phyloP scores from a whole-genome alignment of 1,139 yeast species.

The Debaryomycetaceae sp. region DNA sequence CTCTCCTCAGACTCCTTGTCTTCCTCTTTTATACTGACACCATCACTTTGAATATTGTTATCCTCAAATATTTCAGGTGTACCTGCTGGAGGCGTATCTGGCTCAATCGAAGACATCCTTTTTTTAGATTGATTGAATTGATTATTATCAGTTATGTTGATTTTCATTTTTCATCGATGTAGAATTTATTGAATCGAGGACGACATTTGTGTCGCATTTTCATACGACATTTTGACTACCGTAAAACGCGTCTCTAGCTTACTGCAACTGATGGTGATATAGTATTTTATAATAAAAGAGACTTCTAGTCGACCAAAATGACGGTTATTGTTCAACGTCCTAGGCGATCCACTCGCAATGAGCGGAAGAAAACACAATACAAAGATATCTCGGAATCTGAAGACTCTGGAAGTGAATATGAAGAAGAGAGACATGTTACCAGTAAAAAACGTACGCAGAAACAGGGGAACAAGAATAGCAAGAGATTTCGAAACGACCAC shows the following conservation, averaged over 20 bases:
- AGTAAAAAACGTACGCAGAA: constrained; percentile 5
- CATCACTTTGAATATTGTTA: constrained; percentile 7
- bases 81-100: constrained; percentile 16
- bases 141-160: neutral
- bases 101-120: constrained; percentile 10
- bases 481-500: constrained; percentile 1
- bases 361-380: constrained; percentile 5
- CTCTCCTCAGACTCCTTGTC: constrained; percentile 12
- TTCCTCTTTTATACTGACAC: constrained; percentile 6
- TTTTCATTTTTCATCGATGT: neutral
- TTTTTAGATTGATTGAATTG: neutral
- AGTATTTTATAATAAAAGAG: neutral
- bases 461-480: constrained; percentile 2
- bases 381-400: constrained; percentile 8
- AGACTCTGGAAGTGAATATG: constrained; percentile 2
- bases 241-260: neutral
- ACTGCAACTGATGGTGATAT: neutral
- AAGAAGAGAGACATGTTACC: constrained; percentile 1
- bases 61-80: constrained; percentile 8
- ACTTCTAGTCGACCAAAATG: neutral
- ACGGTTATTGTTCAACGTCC: constrained; percentile 2
- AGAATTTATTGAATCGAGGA: neutral
- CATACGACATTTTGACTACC: constrained; percentile 4
- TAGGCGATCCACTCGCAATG: constrained; percentile 8
- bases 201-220: constrained; percentile 1